Evolutionary conservation across 495 filamentous ascomycete species (phyloP).

Genomic region (Hyaloscypha finlandica): DNA sequence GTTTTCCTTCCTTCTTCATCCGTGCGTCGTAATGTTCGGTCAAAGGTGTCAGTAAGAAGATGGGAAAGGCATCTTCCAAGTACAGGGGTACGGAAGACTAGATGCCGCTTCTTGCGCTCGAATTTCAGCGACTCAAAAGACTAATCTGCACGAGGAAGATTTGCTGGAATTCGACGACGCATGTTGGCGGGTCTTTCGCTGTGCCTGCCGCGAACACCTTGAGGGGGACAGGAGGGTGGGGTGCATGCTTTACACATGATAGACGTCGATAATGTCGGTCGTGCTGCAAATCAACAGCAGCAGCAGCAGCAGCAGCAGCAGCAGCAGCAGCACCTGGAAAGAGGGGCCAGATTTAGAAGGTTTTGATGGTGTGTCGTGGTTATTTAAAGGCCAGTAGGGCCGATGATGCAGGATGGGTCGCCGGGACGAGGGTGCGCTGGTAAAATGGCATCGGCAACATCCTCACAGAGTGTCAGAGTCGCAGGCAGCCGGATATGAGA

Average conservation of each 20-base stretch:
- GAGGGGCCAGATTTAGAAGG: neutral
- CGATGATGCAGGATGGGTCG: conserved; percentile 10
- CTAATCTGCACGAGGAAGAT: conserved; percentile 1
- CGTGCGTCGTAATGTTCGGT: conserved; percentile 11
- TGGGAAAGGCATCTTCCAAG: neutral
- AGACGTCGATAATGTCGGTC: conserved; percentile 19
- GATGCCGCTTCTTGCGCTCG: conserved; percentile 20
- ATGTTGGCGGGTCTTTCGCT: neutral
- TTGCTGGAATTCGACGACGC: neutral
- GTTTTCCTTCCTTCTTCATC: conserved; percentile 1
- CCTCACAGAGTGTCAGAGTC: neutral
- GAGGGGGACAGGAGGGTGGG: conserved; percentile 30
- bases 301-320: conserved; percentile 6
- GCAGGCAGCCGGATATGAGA: neutral
- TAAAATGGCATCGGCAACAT: conserved; percentile 2
- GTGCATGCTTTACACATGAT: conserved; percentile 34
- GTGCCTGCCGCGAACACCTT: conserved; percentile 30
- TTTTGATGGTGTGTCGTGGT: conserved; percentile 13
- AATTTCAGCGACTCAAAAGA: neutral
- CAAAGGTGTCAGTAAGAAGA: conserved; percentile 16
- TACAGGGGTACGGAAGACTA: conserved; percentile 1
- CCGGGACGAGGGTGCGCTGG: neutral
- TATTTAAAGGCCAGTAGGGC: conserved; percentile 23
- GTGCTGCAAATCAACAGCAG: conserved; percentile 21
- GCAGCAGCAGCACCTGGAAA: conserved; percentile 2